phyloP scores from a whole-genome alignment of 805 yeast genomes.

The Metschnikowia amazonensis region DNA sequence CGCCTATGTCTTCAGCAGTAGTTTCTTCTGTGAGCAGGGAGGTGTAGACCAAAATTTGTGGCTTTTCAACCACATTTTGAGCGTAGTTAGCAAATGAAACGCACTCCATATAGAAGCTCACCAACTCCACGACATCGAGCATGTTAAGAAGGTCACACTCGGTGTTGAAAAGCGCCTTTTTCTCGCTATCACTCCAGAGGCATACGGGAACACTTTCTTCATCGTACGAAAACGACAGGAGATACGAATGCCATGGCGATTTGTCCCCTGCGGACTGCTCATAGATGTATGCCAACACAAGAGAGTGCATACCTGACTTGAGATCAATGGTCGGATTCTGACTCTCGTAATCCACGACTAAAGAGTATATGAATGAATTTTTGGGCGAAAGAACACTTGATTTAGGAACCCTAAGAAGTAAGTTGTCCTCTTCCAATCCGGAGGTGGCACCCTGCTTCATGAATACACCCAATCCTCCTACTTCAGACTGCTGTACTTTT shows the following conservation, averaged over 20 bases:
- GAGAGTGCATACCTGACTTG: slow-evolving; percentile 53
- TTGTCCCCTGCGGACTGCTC: slow-evolving; percentile 54
- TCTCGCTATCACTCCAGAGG: slow-evolving; percentile 56
- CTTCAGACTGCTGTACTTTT: slow-evolving; percentile 39
- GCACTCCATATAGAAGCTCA: slow-evolving; percentile 37
- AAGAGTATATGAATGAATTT: slow-evolving; percentile 60
- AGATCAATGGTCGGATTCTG: slow-evolving; percentile 31
- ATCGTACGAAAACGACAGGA: slow-evolving; percentile 47
- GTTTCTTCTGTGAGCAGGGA: not conserved
- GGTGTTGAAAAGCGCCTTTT: slow-evolving; percentile 51
- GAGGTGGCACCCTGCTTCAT: slow-evolving; percentile 31
- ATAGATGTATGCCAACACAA: slow-evolving; percentile 67
- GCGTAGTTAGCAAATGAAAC: slow-evolving; percentile 38
- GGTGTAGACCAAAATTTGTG: slow-evolving; percentile 29
- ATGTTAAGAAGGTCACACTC: slow-evolving; percentile 60
- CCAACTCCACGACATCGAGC: slow-evolving; percentile 45
- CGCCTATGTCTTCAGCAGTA: slow-evolving; percentile 8
- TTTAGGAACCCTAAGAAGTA: slow-evolving; percentile 61
- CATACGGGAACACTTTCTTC: slow-evolving; percentile 52
- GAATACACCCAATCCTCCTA: slow-evolving; percentile 76
- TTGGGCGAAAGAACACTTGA: slow-evolving; percentile 52
- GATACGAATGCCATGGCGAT: slow-evolving; percentile 80
- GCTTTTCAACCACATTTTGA: slow-evolving; percentile 28
- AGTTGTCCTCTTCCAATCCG: slow-evolving; percentile 25
- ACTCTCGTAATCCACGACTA: slow-evolving; percentile 52